Conservation (phyloP, 106 monocot genomes). For the Phalaenopsis aphrodite region DNA sequence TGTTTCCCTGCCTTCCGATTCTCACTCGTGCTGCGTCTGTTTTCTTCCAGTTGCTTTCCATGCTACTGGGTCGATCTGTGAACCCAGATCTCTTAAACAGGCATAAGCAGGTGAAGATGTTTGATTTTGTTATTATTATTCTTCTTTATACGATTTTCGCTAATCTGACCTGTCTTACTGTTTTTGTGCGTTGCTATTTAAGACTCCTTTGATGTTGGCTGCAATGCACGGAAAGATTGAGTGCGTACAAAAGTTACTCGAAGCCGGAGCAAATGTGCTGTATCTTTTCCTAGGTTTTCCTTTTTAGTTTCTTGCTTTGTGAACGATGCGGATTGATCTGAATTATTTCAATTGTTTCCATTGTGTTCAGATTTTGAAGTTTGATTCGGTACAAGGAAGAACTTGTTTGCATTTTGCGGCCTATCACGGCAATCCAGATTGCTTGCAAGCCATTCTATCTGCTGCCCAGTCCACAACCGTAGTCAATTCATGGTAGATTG, state of each 20-base stretch:
- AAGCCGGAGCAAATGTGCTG: conserved; percentile 58
- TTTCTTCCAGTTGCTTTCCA: conserved; percentile 30
- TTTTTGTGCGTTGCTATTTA: neutral
- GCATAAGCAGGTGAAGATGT: conserved; percentile 39
- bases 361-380: conserved; percentile 39
- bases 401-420: conserved; percentile 65
- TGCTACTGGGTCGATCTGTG: conserved; percentile 32
- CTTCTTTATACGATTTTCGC: neutral
- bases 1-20: neutral
- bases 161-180: neutral
- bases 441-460: conserved; percentile 49
- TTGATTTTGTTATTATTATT: neutral
- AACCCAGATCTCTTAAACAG: conserved; percentile 36
- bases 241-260: conserved; percentile 50
- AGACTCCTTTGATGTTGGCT: conserved; percentile 66
- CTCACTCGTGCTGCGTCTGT: neutral
- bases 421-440: conserved; percentile 47
- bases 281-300: neutral
- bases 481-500: conserved; percentile 40
- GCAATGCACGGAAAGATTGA: conserved; percentile 52
- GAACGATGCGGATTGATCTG: neutral
- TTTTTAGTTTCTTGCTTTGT: neutral
- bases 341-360: neutral
- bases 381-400: conserved; percentile 41
- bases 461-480: conserved; percentile 38